Conservation (phyloP, 2,329 filamentous ascomycete species). For the Colletotrichum nymphaeae region DNA sequence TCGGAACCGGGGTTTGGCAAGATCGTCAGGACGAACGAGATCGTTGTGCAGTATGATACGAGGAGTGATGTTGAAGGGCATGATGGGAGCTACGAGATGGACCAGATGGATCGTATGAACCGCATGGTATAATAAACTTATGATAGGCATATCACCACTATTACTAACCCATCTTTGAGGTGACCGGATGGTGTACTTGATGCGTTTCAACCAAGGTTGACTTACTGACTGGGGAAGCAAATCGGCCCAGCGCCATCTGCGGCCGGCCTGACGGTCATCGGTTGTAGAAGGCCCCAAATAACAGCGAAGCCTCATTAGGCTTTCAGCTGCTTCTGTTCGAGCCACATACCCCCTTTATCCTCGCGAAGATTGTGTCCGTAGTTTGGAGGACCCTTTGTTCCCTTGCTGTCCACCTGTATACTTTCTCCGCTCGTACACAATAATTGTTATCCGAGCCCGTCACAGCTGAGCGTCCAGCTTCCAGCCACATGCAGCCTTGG, state of each 20-base stretch:
- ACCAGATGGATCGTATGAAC: conserved; percentile 25
- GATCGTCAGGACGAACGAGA: conserved; percentile 37
- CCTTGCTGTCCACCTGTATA: no score
- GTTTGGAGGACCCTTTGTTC: neutral
- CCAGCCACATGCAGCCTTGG: no score
- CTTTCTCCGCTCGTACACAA: no score
- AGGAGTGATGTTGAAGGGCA: conserved; percentile 5
- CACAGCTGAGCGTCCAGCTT: no score
- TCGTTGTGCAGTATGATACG: conserved; percentile 36
- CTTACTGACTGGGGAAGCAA: no score
- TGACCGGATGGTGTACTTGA: no score
- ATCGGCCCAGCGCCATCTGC: no score
- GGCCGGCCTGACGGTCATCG: no score
- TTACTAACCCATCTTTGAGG: neutral
- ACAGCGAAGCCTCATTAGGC: neutral
- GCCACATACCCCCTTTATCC: neutral
- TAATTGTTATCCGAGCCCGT: no score
- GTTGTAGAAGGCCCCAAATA: no score
- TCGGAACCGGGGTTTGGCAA: conserved; percentile 30
- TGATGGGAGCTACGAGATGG: conserved; percentile 17
- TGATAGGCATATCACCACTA: neutral
- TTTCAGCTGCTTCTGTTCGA: neutral
- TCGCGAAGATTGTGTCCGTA: no score
- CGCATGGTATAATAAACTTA: conserved; percentile 22
- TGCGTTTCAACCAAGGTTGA: no score